Conservation (phyloP, 1,139 yeast species). For the Saccharomyces hybrid region DNA sequence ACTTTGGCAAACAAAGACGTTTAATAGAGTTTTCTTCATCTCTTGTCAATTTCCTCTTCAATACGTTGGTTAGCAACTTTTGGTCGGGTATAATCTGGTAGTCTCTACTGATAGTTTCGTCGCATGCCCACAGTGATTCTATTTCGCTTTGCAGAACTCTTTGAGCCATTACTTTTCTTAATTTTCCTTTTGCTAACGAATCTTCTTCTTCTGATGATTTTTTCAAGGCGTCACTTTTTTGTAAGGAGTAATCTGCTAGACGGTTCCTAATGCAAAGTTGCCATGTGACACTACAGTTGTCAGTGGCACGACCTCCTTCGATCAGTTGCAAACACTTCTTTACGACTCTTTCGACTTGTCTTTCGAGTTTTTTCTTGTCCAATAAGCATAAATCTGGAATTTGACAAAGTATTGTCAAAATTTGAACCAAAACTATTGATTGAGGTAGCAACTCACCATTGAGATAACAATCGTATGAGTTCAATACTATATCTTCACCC, state of each 20-base stretch:
- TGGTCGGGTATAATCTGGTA: conserved; percentile 47
- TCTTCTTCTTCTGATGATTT: conserved; percentile 12
- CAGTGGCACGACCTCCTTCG: conserved; percentile 27
- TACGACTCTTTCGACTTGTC: conserved; percentile 19
- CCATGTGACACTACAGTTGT: conserved; percentile 21
- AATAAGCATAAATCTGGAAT: conserved; percentile 11
- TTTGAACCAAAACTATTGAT: conserved; percentile 45
- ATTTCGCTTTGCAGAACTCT: conserved; percentile 50
- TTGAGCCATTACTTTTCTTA: conserved; percentile 41
- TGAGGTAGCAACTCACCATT: conserved; percentile 55
- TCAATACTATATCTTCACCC: conserved; percentile 45
- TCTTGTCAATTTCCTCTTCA: conserved; percentile 40
- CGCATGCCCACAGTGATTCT: conserved; percentile 40
- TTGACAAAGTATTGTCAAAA: conserved; percentile 24
- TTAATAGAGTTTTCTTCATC: neutral
- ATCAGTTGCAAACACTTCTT: conserved; percentile 32
- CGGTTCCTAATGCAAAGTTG: conserved; percentile 24
- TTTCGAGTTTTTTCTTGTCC: conserved; percentile 8
- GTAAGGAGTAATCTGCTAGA: conserved; percentile 29
- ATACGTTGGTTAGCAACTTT: conserved; percentile 48
- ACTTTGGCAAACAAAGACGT: neutral
- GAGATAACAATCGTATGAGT: conserved; percentile 53
- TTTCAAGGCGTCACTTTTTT: conserved; percentile 25
- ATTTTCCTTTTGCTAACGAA: conserved; percentile 11
- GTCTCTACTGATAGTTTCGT: conserved; percentile 32